These are phyloP conservation scores for Fusarium penzigii DNA, from an alignment of 2,329 filamentous ascomycete genomes.

Conservation along the genomic window DNA sequence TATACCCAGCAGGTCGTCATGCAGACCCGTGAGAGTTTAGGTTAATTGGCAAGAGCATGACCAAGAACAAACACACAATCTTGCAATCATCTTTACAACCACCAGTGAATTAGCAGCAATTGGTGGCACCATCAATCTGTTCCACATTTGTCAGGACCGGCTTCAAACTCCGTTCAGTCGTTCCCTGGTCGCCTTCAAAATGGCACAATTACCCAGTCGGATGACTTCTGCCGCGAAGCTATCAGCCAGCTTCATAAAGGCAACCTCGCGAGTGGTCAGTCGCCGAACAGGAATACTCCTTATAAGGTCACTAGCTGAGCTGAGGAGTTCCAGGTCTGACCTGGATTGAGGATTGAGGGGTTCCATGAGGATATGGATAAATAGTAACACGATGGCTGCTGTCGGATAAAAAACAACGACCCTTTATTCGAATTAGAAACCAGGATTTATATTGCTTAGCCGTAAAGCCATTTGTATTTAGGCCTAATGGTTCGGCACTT, in stretches of 20 bases:
- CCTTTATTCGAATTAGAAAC: conserved; percentile 34
- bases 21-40: too few species aligned
- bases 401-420: conserved; percentile 58
- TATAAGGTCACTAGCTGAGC: conserved; percentile 44
- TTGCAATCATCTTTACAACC: too few species aligned
- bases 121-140: too few species aligned
- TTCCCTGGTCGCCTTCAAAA: conserved; percentile 25
- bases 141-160: neutral
- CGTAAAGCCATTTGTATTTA: too few species aligned
- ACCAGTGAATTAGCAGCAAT: too few species aligned
- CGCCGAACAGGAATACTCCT: conserved; percentile 36
- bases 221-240: conserved; percentile 46
- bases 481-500: neutral
- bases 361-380: conserved; percentile 54
- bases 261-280: conserved; percentile 36
- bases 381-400: conserved; percentile 54
- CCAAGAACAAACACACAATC: too few species aligned
- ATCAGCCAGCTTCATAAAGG: conserved; percentile 42
- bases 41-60: too few species aligned
- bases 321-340: conserved; percentile 49
- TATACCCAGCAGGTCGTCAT: too few species aligned
- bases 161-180: neutral
- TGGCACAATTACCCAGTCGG: conserved; percentile 44
- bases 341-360: conserved; percentile 45
- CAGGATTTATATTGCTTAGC: neutral